Conservation (phyloP, 441 rosid genomes). For the Eruca vesicaria region DNA sequence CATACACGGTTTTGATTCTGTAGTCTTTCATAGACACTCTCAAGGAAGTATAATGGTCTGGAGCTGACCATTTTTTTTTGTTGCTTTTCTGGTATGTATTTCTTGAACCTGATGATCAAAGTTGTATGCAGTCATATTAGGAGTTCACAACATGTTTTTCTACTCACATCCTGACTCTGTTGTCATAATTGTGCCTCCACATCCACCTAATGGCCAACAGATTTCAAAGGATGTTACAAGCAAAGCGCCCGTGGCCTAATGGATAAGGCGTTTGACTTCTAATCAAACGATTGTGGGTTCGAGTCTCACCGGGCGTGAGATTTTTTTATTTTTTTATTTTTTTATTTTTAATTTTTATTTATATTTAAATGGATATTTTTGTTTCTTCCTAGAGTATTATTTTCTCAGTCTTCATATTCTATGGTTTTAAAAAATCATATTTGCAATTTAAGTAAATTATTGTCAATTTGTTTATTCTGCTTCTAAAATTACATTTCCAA, state of each 20-base stretch:
- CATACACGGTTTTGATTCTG: too few species aligned
- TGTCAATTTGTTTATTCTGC: background rate
- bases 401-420: background rate
- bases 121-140: conserved; percentile 69
- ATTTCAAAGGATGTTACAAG: conserved; percentile 50
- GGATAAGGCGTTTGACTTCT: conserved; percentile 92
- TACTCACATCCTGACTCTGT: conserved; percentile 53
- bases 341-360: too few species aligned
- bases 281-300: conserved; percentile 85
- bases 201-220: conserved; percentile 73
- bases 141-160: conserved; percentile 59
- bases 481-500: background rate
- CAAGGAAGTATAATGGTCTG: background rate
- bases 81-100: background rate
- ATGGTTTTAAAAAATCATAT: background rate
- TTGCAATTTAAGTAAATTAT: background rate
- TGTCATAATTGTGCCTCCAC: conserved; percentile 79
- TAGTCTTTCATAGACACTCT: too few species aligned
- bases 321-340: background rate
- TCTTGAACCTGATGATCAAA: background rate
- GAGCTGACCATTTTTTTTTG: background rate
- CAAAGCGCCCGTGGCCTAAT: conserved; percentile 79
- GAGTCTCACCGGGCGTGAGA: conserved; percentile 68
- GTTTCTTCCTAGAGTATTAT: background rate
- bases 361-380: background rate